Percentiles rank a stretch among this genome's conserved stretches.
Conservation (phyloP, 768 basidiomycete genomes). For the Cyclocybe aegerita region DNA sequence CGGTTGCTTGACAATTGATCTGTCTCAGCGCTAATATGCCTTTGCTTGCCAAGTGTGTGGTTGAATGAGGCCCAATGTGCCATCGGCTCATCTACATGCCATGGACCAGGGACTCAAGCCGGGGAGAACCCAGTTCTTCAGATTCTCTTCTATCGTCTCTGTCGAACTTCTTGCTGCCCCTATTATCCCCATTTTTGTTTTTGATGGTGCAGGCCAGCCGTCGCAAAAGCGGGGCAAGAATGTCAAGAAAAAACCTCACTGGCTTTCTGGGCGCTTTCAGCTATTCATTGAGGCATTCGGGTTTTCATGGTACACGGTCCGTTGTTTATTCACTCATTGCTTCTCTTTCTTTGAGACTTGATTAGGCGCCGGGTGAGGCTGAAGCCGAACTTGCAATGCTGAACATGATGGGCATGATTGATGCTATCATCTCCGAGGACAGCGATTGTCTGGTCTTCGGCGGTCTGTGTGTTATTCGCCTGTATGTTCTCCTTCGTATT, state of each 20-base stretch:
- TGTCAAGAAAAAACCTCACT: conserved; percentile 24
- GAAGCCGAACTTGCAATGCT: conserved; percentile 54
- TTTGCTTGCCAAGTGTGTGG: conserved; percentile 10
- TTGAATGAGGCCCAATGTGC: conserved; percentile 13
- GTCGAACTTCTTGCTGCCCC: conserved; percentile 34
- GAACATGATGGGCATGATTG: conserved; percentile 38
- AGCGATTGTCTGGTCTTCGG: conserved; percentile 50
- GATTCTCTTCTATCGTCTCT: conserved; percentile 40
- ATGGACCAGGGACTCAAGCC: conserved; percentile 10
- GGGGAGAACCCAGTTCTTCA: conserved; percentile 41
- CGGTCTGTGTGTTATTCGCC: conserved; percentile 37
- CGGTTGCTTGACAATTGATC: background rate
- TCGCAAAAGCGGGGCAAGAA: conserved; percentile 34
- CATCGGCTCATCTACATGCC: background rate
- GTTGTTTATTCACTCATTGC: background rate
- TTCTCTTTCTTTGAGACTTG: background rate
- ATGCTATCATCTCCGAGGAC: conserved; percentile 50
- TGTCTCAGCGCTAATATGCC: too few relatives aligned
- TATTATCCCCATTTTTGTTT: conserved; percentile 44
- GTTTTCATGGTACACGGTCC: conserved; percentile 29
- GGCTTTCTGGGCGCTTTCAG: conserved; percentile 21
- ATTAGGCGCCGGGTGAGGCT: conserved; percentile 53
- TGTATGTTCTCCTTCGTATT: too few relatives aligned
- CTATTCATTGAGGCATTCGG: conserved; percentile 43
- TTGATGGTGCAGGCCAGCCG: conserved; percentile 46